These are phyloP conservation scores for Filobasidium wieringae DNA, from an alignment of 768 basidiomycete species.

Conservation along the genomic window DNA sequence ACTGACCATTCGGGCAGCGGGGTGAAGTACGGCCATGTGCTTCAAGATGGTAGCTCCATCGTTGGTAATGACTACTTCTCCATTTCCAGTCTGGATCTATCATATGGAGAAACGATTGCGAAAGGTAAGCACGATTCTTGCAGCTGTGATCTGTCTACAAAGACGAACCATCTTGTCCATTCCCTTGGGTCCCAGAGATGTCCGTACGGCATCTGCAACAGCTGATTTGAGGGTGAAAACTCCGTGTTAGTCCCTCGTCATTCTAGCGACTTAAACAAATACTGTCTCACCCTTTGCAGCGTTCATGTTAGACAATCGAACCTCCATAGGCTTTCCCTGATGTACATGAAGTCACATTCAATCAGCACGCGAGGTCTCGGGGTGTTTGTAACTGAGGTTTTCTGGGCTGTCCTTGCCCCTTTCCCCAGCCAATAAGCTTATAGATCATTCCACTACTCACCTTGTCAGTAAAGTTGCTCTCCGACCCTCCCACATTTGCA, in stretches of 20 bases:
- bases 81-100: slow-evolving; percentile 90
- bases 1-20: slow-evolving; percentile 91
- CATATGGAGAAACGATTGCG: neutral
- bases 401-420: too few species aligned
- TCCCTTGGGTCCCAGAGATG: slow-evolving; percentile 87
- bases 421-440: neutral
- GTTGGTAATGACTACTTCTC: slow-evolving; percentile 95
- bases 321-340: slow-evolving; percentile 95
- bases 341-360: neutral
- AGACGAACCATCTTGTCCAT: slow-evolving; percentile 99
- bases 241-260: neutral
- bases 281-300: slow-evolving; percentile 58
- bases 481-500: slow-evolving; percentile 8
- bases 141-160: too few species aligned
- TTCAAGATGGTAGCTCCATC: slow-evolving; percentile 97
- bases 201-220: slow-evolving; percentile 93
- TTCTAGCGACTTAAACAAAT: too few species aligned
- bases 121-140: too few species aligned
- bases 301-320: slow-evolving; percentile 91
- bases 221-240: slow-evolving; percentile 46
- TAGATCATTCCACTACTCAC: slow-evolving; percentile 9
- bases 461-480: slow-evolving; percentile 27
- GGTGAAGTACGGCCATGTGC: slow-evolving; percentile 82
- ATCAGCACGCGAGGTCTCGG: too few species aligned
- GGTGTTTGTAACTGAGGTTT: too few species aligned